phyloP scores from a whole-genome alignment of 1,139 yeast genomes.

The Yamadazyma dendronema region DNA sequence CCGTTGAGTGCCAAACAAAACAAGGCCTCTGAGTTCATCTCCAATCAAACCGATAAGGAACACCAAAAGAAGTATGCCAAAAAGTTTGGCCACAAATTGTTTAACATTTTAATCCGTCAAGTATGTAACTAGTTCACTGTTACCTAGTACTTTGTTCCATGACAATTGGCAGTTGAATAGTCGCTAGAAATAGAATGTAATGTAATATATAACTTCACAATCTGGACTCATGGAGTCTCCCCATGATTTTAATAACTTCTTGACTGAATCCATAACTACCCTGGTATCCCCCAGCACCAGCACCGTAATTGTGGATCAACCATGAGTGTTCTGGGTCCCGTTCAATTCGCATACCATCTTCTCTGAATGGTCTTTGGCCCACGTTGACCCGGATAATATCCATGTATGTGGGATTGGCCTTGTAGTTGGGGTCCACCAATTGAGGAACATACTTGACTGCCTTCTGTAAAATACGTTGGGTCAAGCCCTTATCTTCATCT shows the following conservation, averaged over 20 bases:
- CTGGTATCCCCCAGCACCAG: constrained; percentile 57
- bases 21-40: constrained; percentile 28
- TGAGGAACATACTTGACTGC: constrained; percentile 47
- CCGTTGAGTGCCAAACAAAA: constrained; percentile 29
- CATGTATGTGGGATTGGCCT: constrained; percentile 34
- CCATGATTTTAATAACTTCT: constrained; percentile 21
- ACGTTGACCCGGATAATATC: constrained; percentile 40
- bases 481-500: constrained; percentile 33
- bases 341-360: constrained; percentile 46
- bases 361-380: constrained; percentile 50
- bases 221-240: background rate
- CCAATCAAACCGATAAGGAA: constrained; percentile 32
- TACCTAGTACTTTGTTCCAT: no score
- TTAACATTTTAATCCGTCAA: constrained; percentile 20
- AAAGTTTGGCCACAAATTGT: constrained; percentile 23
- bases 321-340: constrained; percentile 26
- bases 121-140: constrained; percentile 19
- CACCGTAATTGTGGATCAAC: constrained; percentile 51
- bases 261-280: constrained; percentile 43
- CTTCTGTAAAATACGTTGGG: constrained; percentile 35
- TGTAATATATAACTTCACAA: background rate
- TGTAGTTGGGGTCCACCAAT: constrained; percentile 29
- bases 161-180: background rate
- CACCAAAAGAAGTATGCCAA: constrained; percentile 43
- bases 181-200: background rate